Base-by-base conservation (phyloP, 2,329 filamentous ascomycete species). In the Sporothrix dimorphospora region DNA sequence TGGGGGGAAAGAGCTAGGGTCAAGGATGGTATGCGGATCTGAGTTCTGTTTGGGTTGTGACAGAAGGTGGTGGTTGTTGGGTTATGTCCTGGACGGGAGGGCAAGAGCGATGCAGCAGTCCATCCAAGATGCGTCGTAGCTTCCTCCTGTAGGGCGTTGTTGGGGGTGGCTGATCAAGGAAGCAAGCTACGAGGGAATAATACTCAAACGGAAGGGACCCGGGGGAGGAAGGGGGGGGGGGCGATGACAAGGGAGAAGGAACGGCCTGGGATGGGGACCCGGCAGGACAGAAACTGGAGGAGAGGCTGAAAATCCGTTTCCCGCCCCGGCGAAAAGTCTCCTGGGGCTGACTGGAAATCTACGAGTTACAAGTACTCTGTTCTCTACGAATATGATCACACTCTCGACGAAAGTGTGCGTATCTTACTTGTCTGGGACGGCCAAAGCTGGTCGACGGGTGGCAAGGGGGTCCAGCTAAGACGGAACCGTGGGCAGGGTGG, bases 21-120 rank as follows among this genome's bases (percentile, higher is more conserved):
- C 45, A 47, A 66, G 61, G 24, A 49, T 49, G 63, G 42, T 66
- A 66, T 34, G 63, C 14, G 42, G 24, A 66, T 49, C 63, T 66
- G 63, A 49, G 42, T 34, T 63, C 4, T 3, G 12, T 42, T 8
- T 40, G 57, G 30, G n/a, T 5, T n/a, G 34, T 47, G 42, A 34
- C 16, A 6, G 63, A 47, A 66, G 21, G 7, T 34, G 19, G 63
- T 16, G 42, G 42, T n/a, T 66, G 14, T 12, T 19, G 9, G 21
- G 21, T 55, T 14, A n/a, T 14, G 51, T 14, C 21, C 4, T 9
- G 24, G 51, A 27, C 51, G 49, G 42, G 21, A 66, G 42, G 63
- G 42, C 27, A 49, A 47, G 42, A 49, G 42, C 42, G 63, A 65
- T 66, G 24, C 42, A 65, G 7, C 5, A 47, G 40, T 47, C 40